Conservation (phyloP, 139 green algal species). For the Micractinium conductrix region DNA sequence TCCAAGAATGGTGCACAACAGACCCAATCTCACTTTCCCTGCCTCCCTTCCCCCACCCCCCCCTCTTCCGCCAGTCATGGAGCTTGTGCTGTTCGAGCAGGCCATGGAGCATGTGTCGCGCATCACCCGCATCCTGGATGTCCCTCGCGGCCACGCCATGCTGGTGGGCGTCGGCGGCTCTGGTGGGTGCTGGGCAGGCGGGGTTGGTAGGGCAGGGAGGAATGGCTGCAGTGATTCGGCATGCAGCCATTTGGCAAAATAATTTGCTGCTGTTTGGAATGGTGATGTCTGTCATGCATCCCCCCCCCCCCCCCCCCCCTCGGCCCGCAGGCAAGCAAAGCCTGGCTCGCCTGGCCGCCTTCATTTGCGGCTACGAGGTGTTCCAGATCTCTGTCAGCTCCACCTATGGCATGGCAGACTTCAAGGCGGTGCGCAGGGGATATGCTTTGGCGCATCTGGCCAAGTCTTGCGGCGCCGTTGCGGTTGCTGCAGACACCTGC, state of each 20-base stretch:
- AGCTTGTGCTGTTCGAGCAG: constrained; percentile 88
- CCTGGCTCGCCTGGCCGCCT: constrained; percentile 34
- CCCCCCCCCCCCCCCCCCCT: too few species aligned
- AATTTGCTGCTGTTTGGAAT: background rate
- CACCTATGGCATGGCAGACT: constrained; percentile 82
- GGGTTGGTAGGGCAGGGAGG: background rate
- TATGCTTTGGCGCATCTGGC: background rate
- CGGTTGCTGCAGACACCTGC: background rate
- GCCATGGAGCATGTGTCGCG: constrained; percentile 85
- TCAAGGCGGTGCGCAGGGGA: constrained; percentile 64
- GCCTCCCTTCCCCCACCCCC: too few species aligned
- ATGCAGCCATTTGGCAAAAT: background rate
- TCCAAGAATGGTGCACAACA: too few species aligned
- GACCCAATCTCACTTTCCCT: too few species aligned
- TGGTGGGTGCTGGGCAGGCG: constrained; percentile 44
- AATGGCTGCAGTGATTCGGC: background rate
- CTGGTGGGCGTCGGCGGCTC: constrained; percentile 86
- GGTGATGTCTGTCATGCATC: too few species aligned
- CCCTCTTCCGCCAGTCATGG: constrained; percentile 70
- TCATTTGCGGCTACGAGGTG: constrained; percentile 63
- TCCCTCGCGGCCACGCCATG: constrained; percentile 86
- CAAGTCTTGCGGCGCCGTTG: background rate
- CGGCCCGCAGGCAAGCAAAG: constrained; percentile 35
- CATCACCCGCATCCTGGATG: constrained; percentile 84
- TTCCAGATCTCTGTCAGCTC: constrained; percentile 83